phyloP scores from a whole-genome alignment of 176 grass and related monocot species.

The Rhynchospora pubera region DNA sequence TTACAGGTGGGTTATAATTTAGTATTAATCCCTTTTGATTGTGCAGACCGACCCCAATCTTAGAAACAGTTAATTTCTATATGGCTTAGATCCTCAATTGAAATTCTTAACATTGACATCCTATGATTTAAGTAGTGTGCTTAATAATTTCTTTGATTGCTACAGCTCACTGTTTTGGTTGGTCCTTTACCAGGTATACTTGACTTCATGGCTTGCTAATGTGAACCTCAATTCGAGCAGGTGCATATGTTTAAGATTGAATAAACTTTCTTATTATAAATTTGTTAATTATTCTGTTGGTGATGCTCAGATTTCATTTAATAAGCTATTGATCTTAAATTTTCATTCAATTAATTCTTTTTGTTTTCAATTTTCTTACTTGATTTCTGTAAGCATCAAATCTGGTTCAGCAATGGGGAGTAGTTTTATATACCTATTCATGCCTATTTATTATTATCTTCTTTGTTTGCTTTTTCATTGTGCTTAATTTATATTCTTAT shows the following conservation, averaged over 20 bases:
- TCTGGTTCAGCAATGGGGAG: not conserved
- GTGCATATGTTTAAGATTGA: not conserved
- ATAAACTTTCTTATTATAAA: not conserved
- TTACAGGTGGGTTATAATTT: constrained; percentile 47
- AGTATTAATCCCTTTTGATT: not conserved
- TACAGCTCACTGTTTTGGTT: not conserved
- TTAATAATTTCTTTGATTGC: not conserved
- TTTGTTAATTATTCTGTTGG: not conserved
- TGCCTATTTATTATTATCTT: not conserved
- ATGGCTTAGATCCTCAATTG: not conserved
- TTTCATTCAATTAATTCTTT: not conserved
- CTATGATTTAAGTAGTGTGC: not conserved
- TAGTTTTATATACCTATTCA: not conserved
- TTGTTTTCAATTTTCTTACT: not conserved
- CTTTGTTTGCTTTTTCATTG: not conserved
- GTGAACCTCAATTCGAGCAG: constrained; percentile 11
- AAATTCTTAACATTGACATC: not conserved
- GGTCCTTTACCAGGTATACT: constrained; percentile 5
- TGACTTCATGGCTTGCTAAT: constrained; percentile 15
- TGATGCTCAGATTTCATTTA: not conserved
- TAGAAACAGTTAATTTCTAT: not conserved
- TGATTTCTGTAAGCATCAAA: not conserved
- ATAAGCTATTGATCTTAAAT: not conserved
- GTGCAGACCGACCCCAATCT: not conserved
- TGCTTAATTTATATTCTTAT: not conserved